phyloP scores from a whole-genome alignment of 768 basidiomycete species.

The Pleurotus citrinopileatus region DNA sequence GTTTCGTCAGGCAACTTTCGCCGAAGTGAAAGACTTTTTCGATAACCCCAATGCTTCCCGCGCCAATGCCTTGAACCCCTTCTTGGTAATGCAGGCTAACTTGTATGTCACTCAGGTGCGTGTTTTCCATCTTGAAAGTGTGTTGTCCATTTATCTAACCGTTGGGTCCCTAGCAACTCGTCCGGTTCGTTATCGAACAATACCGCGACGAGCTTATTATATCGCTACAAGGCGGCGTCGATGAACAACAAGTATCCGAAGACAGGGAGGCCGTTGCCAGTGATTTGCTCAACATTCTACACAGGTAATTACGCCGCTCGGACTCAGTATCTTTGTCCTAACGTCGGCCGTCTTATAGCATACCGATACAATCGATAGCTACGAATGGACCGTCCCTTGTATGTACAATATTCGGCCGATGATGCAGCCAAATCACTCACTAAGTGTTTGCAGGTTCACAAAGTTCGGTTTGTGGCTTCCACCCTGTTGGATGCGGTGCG shows the following conservation, averaged over 20 bases:
- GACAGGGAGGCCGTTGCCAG: slow-evolving; percentile 84
- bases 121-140: not conserved
- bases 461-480: slow-evolving; percentile 92
- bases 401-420: slow-evolving; percentile 19
- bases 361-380: slow-evolving; percentile 91
- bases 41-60: slow-evolving; percentile 86
- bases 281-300: slow-evolving; percentile 82
- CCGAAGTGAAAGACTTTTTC: slow-evolving; percentile 88
- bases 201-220: slow-evolving; percentile 83
- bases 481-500: slow-evolving; percentile 83
- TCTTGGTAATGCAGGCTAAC: slow-evolving; percentile 90
- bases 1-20: slow-evolving; percentile 81
- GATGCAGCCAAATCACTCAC: not conserved
- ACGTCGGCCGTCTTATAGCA: slow-evolving; percentile 40
- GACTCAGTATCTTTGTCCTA: slow-evolving; percentile 8
- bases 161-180: slow-evolving; percentile 66
- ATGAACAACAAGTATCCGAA: slow-evolving; percentile 64
- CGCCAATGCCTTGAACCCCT: slow-evolving; percentile 84
- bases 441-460: slow-evolving; percentile 62
- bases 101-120: slow-evolving; percentile 88
- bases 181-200: slow-evolving; percentile 89
- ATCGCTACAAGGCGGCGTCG: slow-evolving; percentile 60
- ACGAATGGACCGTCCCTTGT: slow-evolving; percentile 82
- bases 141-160: not conserved
- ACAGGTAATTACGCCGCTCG: slow-evolving; percentile 46